Evolutionary conservation across 805 yeast species (phyloP).

Genomic region (Sungouiozyma ichnusensis): DNA sequence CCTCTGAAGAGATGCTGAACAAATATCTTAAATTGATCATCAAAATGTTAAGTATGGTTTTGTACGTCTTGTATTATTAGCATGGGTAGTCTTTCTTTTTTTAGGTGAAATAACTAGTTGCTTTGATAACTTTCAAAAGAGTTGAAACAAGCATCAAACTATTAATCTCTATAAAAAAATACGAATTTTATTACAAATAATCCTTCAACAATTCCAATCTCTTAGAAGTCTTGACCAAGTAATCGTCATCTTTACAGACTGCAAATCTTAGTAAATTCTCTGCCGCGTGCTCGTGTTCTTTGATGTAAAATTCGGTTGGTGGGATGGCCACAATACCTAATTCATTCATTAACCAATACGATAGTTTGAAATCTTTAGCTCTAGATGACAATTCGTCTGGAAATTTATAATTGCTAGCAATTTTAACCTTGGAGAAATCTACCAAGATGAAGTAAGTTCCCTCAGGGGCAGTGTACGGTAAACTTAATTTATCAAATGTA

Average conservation of each 20-base stretch:
- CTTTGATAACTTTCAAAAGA: no score
- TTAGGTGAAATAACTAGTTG: no score
- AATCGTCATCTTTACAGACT: constrained; percentile 83
- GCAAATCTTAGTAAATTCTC: constrained; percentile 88
- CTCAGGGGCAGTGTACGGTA: constrained; percentile 84
- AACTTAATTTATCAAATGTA: constrained; percentile 74
- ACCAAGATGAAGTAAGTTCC: constrained; percentile 92
- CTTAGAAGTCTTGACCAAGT: constrained; percentile 71
- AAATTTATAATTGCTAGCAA: constrained; percentile 61
- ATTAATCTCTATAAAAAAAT: no score
- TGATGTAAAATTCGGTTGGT: constrained; percentile 85
- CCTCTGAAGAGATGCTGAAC: neutral
- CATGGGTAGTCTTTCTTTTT: no score
- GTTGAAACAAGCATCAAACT: no score
- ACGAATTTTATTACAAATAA: constrained; percentile 32
- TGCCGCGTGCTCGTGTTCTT: constrained; percentile 60
- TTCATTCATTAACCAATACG: constrained; percentile 88
- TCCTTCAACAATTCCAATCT: constrained; percentile 62
- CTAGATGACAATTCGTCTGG: constrained; percentile 59
- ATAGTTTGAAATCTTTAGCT: constrained; percentile 79
- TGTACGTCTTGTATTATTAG: no score
- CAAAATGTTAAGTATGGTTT: no score
- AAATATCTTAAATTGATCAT: neutral
- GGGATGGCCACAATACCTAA: constrained; percentile 95
- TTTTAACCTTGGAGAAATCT: constrained; percentile 69